Evolutionary conservation across 352 stramenopile species (phyloP).

Genomic region (Globisporangium yorkense): DNA sequence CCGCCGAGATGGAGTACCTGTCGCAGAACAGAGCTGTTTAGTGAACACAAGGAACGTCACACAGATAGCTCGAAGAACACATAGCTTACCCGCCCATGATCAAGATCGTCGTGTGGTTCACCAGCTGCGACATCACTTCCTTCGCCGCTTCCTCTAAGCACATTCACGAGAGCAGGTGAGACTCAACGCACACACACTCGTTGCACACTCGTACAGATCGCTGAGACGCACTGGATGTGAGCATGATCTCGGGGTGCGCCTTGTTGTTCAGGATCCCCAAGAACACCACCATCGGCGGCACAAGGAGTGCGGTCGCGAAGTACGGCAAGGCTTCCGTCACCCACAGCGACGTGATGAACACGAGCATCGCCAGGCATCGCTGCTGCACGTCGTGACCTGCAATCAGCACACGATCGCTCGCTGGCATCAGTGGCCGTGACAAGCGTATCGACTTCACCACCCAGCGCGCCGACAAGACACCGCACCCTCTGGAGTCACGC

Average conservation of each 20-base stretch:
- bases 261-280: conserved; percentile 87
- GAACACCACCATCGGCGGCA: conserved; percentile 86
- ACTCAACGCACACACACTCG: background rate
- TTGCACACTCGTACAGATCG: background rate
- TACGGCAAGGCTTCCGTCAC: conserved; percentile 89
- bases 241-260: conserved; percentile 52
- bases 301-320: conserved; percentile 87
- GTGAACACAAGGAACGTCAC: background rate
- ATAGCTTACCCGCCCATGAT: conserved; percentile 83
- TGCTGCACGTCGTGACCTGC: conserved; percentile 74
- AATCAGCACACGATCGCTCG: background rate
- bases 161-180: background rate
- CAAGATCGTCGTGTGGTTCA: conserved; percentile 91
- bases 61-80: background rate
- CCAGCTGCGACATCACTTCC: conserved; percentile 84
- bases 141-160: conserved; percentile 69
- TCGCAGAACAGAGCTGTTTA: background rate
- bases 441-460: background rate
- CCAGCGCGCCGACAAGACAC: background rate
- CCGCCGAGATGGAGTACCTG: conserved; percentile 84
- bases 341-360: conserved; percentile 89
- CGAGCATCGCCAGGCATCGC: conserved; percentile 85
- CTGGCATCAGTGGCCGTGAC: background rate
- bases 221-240: conserved; percentile 56
- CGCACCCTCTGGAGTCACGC: conserved; percentile 67